Base-by-base conservation (phyloP, 2,329 filamentous ascomycete species). In the Emergomyces orientalis region DNA sequence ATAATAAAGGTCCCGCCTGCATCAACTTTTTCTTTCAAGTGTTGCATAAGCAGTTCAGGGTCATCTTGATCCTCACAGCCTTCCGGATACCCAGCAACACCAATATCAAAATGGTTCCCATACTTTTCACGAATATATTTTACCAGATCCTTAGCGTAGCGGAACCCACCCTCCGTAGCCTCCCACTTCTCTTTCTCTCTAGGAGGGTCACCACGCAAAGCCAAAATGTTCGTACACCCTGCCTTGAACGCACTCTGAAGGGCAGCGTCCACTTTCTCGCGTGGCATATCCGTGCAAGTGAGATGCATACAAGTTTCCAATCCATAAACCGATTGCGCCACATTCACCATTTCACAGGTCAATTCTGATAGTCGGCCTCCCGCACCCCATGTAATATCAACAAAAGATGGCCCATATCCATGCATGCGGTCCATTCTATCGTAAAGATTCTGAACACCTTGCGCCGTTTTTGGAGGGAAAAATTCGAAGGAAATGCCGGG, bases 351-450 rank as follows among this genome's bases (percentile, higher is more conserved):
- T 75, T 99, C 94, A 77, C 89, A 92, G 51, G 94, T 99, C 71
- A 99, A 80, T 73, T 96, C 88, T 62, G 93, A 94, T 69, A 94
- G 86, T 68, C 89, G 87, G 57, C 94, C 94, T 69, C 94, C 94
- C 60, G 94, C 94, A 67, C 95, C 95, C 94, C 94, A 99, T 66
- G 94, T 99, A 72, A 99, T 89, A 77, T 99, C 94, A 75, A 99
- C 91, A 80, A 99, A 99, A 72, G 92, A 88, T 67, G 93, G 94
- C 1, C 91, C 94, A 67, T 95, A 85, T 71, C 88, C 86, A 77
- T 96, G 91, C 94, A 99, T 99, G 78, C 92, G 91, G 78, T 99
- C 94, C 90, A 99, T 97, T 70, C 94, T 90, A 71, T 99, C 94
- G 82, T 99, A 99, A 63, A 99, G 87, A 76, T 99, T 99, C 80